phyloP scores from a whole-genome alignment of 139 green algal genomes.

The Diplosphaera chodatii region DNA sequence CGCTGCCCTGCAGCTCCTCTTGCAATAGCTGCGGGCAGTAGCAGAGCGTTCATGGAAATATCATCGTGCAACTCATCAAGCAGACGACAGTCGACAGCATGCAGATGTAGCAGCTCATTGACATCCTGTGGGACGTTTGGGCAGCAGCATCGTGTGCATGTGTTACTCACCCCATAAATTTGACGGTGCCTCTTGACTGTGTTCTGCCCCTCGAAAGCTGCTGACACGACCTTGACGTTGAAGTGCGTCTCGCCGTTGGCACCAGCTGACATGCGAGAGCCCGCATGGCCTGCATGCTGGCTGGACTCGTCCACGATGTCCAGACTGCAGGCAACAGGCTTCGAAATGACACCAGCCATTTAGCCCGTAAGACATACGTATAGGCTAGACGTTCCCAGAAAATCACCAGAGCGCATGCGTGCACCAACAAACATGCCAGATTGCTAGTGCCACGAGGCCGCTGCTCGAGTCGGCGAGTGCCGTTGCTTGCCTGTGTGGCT shows the following conservation, averaged over 20 bases:
- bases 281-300: slow-evolving; percentile 52
- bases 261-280: slow-evolving; percentile 4
- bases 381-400: background rate
- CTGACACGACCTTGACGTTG: slow-evolving; percentile 40
- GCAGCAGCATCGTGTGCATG: background rate
- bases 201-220: slow-evolving; percentile 50
- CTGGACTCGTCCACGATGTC: slow-evolving; percentile 47
- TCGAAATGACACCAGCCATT: no score
- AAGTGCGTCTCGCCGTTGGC: slow-evolving; percentile 55
- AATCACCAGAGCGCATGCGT: background rate
- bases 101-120: background rate
- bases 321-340: slow-evolving; percentile 16
- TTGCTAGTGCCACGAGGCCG: background rate
- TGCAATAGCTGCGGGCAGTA: slow-evolving; percentile 22
- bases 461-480: no score
- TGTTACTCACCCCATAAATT: slow-evolving; percentile 37
- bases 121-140: background rate
- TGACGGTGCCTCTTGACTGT: slow-evolving; percentile 51
- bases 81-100: background rate
- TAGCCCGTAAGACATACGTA: background rate
- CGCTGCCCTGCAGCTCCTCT: slow-evolving; percentile 41
- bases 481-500: background rate
- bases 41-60: background rate
- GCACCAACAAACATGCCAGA: background rate
- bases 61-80: no score